Evolutionary conservation across 225 moss, liverwort and hornwort genomes (phyloP).

Genomic region (Neckera pumila): DNA sequence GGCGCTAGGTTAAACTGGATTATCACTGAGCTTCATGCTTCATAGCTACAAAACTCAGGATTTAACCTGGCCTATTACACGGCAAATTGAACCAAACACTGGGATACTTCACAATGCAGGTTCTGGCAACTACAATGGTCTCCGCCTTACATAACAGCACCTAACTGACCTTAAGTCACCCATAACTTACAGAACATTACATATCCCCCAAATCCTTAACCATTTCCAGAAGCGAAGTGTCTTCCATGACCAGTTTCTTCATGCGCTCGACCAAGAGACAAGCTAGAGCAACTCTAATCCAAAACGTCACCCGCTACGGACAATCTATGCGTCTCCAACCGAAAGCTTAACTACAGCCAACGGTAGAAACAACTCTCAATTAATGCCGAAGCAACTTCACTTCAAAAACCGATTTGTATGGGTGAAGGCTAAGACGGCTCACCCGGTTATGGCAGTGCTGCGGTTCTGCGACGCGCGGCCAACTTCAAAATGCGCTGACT

Average conservation of each 20-base stretch:
- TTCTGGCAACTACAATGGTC: not conserved
- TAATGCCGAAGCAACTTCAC: not conserved
- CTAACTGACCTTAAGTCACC: not conserved
- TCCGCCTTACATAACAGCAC: not conserved
- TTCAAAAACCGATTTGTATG: not conserved
- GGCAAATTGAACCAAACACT: not conserved
- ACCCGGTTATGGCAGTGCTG: not conserved
- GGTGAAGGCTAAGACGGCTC: not conserved
- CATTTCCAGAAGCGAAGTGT: not conserved
- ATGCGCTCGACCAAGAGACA: not conserved
- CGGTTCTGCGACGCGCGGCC: no score
- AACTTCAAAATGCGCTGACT: not conserved
- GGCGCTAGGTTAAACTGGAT: not conserved
- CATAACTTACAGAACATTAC: not conserved
- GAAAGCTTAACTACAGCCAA: not conserved
- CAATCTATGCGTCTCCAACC: not conserved
- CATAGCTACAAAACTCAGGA: not conserved
- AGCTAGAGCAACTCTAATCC: not conserved
- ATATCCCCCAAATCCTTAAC: not conserved
- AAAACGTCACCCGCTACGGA: not conserved
- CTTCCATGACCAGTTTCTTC: not conserved
- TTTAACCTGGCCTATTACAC: no score
- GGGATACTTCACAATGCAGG: no score
- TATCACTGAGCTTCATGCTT: not conserved
- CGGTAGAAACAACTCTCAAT: not conserved